Percentiles rank a stretch among this genome's conserved stretches.
These are phyloP conservation scores for Lippia alba DNA, from an alignment of 305 asterid genomes.

Conservation along the genomic window DNA sequence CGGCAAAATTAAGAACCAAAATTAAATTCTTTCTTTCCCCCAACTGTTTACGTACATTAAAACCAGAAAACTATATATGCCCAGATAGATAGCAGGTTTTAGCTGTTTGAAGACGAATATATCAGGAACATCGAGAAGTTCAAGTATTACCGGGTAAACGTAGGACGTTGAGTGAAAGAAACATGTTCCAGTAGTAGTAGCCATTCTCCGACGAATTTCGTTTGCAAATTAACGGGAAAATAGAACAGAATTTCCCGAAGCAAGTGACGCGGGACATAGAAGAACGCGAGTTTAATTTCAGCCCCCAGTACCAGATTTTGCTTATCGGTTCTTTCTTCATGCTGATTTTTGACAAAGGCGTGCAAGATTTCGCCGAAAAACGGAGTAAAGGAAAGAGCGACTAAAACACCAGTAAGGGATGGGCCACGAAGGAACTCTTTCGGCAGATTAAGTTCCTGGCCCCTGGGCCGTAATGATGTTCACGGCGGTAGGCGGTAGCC, in stretches of 20 bases:
- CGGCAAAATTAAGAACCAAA: slow-evolving; percentile 19
- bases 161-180: slow-evolving; percentile 42
- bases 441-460: not conserved
- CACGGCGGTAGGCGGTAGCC: not conserved
- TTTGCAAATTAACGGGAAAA: not conserved
- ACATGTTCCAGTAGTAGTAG: slow-evolving; percentile 39
- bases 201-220: slow-evolving; percentile 42
- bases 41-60: slow-evolving; percentile 4
- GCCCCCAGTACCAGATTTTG: slow-evolving; percentile 42
- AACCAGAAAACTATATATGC: slow-evolving; percentile 1
- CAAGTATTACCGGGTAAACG: slow-evolving; percentile 41
- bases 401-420: not conserved
- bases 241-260: not conserved
- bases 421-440: not conserved
- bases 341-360: slow-evolving; percentile 2
- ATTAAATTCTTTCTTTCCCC: slow-evolving; percentile 7
- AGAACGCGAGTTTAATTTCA: slow-evolving; percentile 20
- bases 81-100: not conserved
- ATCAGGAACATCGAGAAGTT: slow-evolving; percentile 1
- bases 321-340: slow-evolving; percentile 36
- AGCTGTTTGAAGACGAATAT: slow-evolving; percentile 4
- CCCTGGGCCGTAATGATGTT: not conserved
- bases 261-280: slow-evolving; percentile 31
- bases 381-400: not conserved
- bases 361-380: not conserved